Evolutionary conservation across 1,284 basidiomycete species (phyloP).

Genomic region (Pulveroboletus sp.): DNA sequence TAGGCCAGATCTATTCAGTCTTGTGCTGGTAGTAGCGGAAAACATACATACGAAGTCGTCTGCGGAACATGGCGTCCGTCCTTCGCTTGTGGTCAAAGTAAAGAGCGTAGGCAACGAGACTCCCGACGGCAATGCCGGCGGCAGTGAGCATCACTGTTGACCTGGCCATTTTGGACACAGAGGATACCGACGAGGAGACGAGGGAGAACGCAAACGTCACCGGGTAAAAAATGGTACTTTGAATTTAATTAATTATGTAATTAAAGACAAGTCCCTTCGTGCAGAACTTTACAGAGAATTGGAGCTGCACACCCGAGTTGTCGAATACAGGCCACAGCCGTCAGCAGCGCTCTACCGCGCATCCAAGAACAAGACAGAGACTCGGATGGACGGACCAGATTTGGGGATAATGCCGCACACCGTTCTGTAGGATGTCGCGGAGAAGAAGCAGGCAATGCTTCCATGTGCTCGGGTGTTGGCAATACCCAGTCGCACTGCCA

Average conservation of each 20-base stretch:
- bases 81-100: slow-evolving; percentile 97
- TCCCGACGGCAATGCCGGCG: slow-evolving; percentile 63
- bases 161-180: slow-evolving; percentile 38
- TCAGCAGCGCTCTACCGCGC: background rate
- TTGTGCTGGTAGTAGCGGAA: slow-evolving; percentile 3
- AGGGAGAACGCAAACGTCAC: slow-evolving; percentile 3
- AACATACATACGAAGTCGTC: slow-evolving; percentile 73
- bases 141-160: slow-evolving; percentile 51
- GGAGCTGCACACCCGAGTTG: background rate
- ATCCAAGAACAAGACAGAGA: background rate
- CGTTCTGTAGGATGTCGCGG: background rate
- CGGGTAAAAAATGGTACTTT: slow-evolving; percentile 11
- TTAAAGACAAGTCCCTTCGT: slow-evolving; percentile 3
- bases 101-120: slow-evolving; percentile 73
- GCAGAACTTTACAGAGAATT: background rate
- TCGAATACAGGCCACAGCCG: background rate
- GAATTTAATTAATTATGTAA: slow-evolving; percentile 25
- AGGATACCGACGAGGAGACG: slow-evolving; percentile 1
- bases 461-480: background rate
- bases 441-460: background rate
- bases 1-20: slow-evolving; percentile 32
- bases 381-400: background rate
- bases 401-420: background rate
- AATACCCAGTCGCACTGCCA: background rate
- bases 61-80: slow-evolving; percentile 86